A percentile compares a stretch with the other conserved stretches of the same genome.
These are phyloP conservation scores for Toxicodendron radicans DNA, from an alignment of 345 rosid genomes.

Conservation along the genomic window DNA sequence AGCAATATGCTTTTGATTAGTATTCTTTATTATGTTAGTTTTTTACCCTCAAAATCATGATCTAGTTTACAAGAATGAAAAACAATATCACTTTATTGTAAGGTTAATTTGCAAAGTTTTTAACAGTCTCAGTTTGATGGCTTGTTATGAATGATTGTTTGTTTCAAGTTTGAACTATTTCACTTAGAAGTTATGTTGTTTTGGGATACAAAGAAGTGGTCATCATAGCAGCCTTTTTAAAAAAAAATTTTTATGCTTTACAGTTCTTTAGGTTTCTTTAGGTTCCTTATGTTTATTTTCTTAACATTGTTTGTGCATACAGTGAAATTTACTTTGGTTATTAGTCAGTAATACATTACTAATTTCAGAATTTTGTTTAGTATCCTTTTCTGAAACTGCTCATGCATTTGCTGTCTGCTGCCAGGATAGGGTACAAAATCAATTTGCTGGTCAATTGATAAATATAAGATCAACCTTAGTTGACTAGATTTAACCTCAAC, in stretches of 20 bases:
- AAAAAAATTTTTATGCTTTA: neutral
- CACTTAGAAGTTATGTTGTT: neutral
- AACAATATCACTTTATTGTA: neutral
- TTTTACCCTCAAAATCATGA: neutral
- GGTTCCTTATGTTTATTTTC: neutral
- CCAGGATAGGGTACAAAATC: neutral
- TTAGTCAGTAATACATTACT: neutral
- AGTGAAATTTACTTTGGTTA: neutral
- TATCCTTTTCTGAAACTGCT: neutral
- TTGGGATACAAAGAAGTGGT: neutral
- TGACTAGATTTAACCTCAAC: neutral
- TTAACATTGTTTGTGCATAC: constrained; percentile 2
- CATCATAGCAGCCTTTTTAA: neutral
- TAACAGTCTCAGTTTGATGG: neutral
- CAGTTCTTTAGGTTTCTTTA: neutral
- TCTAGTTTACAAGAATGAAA: neutral
- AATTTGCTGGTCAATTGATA: constrained; percentile 1
- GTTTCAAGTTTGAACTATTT: constrained; percentile 1
- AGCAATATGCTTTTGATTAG: constrained; percentile 10
- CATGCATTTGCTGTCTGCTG: neutral
- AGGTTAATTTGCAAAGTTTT: neutral
- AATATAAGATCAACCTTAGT: neutral
- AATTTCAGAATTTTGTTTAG: neutral
- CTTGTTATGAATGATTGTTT: neutral
- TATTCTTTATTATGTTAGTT: constrained; percentile 3